These are phyloP conservation scores for Polychaeton citri DNA, from an alignment of 2,329 filamentous ascomycete species.

Conservation along the genomic window DNA sequence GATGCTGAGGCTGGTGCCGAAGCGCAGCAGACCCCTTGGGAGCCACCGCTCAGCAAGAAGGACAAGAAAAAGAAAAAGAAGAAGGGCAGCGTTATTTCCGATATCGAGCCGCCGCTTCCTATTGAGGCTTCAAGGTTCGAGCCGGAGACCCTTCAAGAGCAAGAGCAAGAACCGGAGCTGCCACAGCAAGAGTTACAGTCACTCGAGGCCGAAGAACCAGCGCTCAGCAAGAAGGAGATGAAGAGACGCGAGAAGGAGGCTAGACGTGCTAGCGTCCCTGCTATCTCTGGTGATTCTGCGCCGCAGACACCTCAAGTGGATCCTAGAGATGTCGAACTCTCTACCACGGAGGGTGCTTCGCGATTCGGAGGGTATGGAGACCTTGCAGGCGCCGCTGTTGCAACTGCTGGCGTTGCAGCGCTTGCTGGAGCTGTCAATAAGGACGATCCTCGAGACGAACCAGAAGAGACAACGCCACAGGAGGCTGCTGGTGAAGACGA, in stretches of 20 bases:
- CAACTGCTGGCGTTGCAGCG: slow-evolving; percentile 14
- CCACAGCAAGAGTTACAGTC: no score
- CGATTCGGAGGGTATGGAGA: slow-evolving; percentile 13
- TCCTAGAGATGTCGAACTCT: no score
- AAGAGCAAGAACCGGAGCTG: no score
- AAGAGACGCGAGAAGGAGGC: slow-evolving; percentile 27
- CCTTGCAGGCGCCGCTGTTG: slow-evolving; percentile 15
- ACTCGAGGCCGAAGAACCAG: slow-evolving; percentile 21
- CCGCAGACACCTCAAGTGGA: no score
- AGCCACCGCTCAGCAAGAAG: slow-evolving; percentile 33
- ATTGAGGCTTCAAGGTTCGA: not conserved
- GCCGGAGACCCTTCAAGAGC: no score
- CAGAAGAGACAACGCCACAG: no score
- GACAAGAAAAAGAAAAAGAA: slow-evolving; percentile 38
- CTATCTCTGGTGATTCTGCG: no score
- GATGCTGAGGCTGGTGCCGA: not conserved
- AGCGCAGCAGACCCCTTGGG: slow-evolving; percentile 5
- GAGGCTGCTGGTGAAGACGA: no score
- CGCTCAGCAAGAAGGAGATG: slow-evolving; percentile 21
- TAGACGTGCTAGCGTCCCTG: no score
- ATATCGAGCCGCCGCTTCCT: not conserved
- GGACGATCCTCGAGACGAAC: slow-evolving; percentile 3
- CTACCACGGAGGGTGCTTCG: no score
- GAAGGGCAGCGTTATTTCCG: slow-evolving; percentile 5
- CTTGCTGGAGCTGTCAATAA: slow-evolving; percentile 7